phyloP scores from a whole-genome alignment of 768 basidiomycete species.

The Peribolospora kevripleyi region DNA sequence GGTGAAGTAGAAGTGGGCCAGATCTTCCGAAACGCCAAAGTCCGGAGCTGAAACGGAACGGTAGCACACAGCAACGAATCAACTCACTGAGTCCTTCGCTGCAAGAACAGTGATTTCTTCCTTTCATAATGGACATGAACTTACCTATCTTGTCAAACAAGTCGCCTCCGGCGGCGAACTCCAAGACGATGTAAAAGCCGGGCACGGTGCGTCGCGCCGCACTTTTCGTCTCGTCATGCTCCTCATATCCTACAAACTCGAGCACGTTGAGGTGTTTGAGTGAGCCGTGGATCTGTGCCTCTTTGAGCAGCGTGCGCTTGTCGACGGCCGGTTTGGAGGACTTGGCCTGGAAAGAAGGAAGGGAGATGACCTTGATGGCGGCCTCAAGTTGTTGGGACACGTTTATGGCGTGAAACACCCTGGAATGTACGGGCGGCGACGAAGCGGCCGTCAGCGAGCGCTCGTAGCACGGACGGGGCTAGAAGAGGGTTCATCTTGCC shows the following conservation, averaged over 20 bases:
- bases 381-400: conserved; percentile 1
- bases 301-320: conserved; percentile 46
- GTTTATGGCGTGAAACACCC: conserved; percentile 11
- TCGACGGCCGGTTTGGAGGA: background rate
- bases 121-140: conserved; percentile 15
- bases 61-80: background rate
- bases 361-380: conserved; percentile 12
- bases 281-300: conserved; percentile 65
- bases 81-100: background rate
- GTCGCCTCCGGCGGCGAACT: conserved; percentile 70
- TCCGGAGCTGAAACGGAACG: conserved; percentile 43
- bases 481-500: no score
- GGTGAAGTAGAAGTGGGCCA: conserved; percentile 71
- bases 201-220: conserved; percentile 24
- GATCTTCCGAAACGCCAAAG: conserved; percentile 57
- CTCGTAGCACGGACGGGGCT: background rate
- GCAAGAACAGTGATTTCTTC: background rate
- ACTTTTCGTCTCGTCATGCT: background rate
- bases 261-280: conserved; percentile 60
- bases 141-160: conserved; percentile 94
- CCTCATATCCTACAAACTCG: conserved; percentile 38
- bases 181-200: conserved; percentile 74
- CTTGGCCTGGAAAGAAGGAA: background rate
- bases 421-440: conserved; percentile 2
- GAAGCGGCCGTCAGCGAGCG: background rate